phyloP scores from a whole-genome alignment of 2,329 filamentous ascomycete species.

The Apiospora koreana region DNA sequence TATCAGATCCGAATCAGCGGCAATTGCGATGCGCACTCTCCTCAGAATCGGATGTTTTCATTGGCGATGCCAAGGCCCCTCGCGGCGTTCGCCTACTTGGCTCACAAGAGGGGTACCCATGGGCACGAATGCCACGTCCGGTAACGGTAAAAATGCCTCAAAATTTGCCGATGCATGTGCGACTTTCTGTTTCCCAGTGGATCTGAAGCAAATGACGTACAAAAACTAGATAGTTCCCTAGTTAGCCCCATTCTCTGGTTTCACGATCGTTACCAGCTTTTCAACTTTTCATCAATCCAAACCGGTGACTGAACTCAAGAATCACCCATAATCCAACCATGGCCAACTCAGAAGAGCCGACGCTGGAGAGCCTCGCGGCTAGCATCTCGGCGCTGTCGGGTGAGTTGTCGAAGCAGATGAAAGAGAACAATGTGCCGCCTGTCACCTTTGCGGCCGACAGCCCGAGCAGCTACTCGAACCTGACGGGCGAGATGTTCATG shows the following conservation, averaged over 20 bases:
- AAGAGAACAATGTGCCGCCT: slow-evolving; percentile 42
- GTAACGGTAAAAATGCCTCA: background rate
- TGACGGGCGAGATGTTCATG: slow-evolving; percentile 45
- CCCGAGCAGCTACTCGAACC: slow-evolving; percentile 40
- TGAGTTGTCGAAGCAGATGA: slow-evolving; percentile 40
- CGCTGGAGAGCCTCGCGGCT: slow-evolving; percentile 44
- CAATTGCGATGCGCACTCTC: background rate
- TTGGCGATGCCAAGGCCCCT: slow-evolving; percentile 10
- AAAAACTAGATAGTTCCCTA: background rate
- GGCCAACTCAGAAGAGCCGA: slow-evolving; percentile 32
- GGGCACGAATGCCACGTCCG: background rate
- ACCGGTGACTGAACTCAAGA: background rate
- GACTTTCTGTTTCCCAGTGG: background rate
- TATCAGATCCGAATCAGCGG: slow-evolving; percentile 8
- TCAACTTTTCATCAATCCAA: background rate
- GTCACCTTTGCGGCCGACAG: slow-evolving; percentile 46
- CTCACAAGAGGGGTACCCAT: background rate
- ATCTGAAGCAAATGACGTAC: background rate
- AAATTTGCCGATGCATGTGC: background rate
- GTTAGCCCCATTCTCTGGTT: background rate
- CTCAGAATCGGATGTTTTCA: background rate
- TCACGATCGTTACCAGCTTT: background rate
- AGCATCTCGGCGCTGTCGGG: slow-evolving; percentile 46
- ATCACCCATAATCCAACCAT: slow-evolving; percentile 21
- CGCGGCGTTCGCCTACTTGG: background rate